A percentile compares a stretch with the other conserved stretches of the same genome.
Evolutionary conservation across 192 early-diverging fungal species (phyloP).

Genomic region (Mortierella claussenii): DNA sequence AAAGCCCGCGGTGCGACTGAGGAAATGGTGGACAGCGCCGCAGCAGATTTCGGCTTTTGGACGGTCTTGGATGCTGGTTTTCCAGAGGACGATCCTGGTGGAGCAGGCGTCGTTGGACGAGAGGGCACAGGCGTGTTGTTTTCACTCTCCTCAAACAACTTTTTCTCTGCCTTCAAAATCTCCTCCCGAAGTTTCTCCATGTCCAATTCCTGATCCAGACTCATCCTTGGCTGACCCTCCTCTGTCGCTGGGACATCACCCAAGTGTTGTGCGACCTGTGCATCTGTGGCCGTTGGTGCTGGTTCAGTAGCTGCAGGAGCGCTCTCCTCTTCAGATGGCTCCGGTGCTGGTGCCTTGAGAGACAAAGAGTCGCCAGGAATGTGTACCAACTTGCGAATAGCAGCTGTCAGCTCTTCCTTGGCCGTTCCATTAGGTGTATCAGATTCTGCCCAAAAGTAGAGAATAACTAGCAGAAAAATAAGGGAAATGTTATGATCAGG

Average conservation of each 20-base stretch:
- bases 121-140: slow-evolving; percentile 25
- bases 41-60: slow-evolving; percentile 35
- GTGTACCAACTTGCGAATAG: slow-evolving; percentile 50
- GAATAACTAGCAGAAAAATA: slow-evolving; percentile 49
- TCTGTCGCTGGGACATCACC: slow-evolving; percentile 7
- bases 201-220: slow-evolving; percentile 49
- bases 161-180: slow-evolving; percentile 42
- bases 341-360: slow-evolving; percentile 30
- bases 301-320: too few species aligned
- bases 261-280: slow-evolving; percentile 14
- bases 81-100: slow-evolving; percentile 4
- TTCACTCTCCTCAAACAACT: slow-evolving; percentile 31
- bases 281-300: background rate
- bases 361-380: slow-evolving; percentile 46
- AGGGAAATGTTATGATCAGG: too few species aligned
- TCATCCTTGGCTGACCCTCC: slow-evolving; percentile 38
- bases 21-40: slow-evolving; percentile 3
- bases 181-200: slow-evolving; percentile 47
- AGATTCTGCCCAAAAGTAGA: slow-evolving; percentile 47
- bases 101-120: slow-evolving; percentile 31
- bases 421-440: slow-evolving; percentile 7
- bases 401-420: slow-evolving; percentile 41
- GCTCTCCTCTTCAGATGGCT: background rate
- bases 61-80: slow-evolving; percentile 30
- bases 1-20: slow-evolving; percentile 34